Evolutionary conservation across 176 grass and related monocot species (phyloP).

Genomic region (Oryza glaberrima): DNA sequence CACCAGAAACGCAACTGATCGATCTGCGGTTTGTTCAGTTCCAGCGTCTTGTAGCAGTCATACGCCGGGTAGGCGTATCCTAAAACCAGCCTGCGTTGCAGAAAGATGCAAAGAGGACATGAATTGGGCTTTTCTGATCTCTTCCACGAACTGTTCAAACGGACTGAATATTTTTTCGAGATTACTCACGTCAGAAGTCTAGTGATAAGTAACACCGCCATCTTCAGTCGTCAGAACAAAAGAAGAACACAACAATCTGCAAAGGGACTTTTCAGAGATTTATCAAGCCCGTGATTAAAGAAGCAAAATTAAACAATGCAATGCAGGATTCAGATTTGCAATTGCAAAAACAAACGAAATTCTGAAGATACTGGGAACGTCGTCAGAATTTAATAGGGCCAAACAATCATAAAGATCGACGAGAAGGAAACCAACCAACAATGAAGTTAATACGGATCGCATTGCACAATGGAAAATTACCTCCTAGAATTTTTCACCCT

Average conservation of each 20-base stretch:
- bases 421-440: neutral
- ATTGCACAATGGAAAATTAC: neutral
- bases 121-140: neutral
- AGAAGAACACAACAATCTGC: neutral
- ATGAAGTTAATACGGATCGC: neutral
- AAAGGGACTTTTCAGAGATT: neutral
- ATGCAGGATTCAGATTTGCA: neutral
- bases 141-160: neutral
- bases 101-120: neutral
- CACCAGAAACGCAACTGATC: slow-evolving; percentile 82
- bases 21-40: slow-evolving; percentile 55
- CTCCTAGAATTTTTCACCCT: neutral
- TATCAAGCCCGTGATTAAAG: neutral
- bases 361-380: neutral
- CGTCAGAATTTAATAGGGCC: neutral
- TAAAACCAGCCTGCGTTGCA: slow-evolving; percentile 47
- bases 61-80: slow-evolving; percentile 82
- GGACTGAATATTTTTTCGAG: neutral
- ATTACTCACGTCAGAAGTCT: slow-evolving; percentile 64
- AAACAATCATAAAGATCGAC: neutral
- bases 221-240: slow-evolving; percentile 33
- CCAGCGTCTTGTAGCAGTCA: slow-evolving; percentile 78
- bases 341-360: neutral
- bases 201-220: slow-evolving; percentile 65
- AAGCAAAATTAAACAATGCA: neutral